These are phyloP conservation scores for Trichoderma atroviride DNA, from an alignment of 2,329 filamentous ascomycete species.

Conservation along the genomic window DNA sequence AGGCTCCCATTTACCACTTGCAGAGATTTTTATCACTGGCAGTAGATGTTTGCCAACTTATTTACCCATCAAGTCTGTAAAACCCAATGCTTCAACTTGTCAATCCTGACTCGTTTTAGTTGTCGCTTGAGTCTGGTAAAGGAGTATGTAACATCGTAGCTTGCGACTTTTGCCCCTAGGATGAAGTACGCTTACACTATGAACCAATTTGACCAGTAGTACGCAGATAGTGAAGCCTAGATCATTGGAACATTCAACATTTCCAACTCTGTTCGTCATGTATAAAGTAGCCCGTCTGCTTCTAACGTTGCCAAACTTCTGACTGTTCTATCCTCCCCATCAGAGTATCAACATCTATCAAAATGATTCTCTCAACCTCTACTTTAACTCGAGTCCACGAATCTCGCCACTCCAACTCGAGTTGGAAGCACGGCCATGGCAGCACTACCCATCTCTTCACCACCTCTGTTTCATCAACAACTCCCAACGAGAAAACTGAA, in stretches of 20 bases:
- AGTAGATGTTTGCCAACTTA: background rate
- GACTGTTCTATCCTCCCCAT: too few relatives aligned
- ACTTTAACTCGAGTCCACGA: background rate
- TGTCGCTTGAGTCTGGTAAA: background rate
- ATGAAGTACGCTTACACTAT: too few relatives aligned
- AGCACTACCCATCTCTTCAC: conserved; percentile 54
- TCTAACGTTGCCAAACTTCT: too few relatives aligned
- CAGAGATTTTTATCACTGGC: too few relatives aligned
- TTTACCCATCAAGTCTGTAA: background rate
- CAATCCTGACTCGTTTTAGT: background rate
- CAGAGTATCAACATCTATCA: too few relatives aligned
- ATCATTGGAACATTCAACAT: too few relatives aligned
- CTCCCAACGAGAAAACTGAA: conserved; percentile 29
- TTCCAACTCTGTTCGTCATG: too few relatives aligned
- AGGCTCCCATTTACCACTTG: too few relatives aligned
- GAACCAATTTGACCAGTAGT: too few relatives aligned
- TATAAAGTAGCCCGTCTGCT: too few relatives aligned
- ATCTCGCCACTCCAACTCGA: conserved; percentile 45
- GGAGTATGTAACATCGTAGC: background rate
- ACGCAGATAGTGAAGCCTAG: too few relatives aligned
- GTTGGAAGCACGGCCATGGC: conserved; percentile 68
- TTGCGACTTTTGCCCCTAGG: background rate
- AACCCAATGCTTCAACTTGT: background rate
- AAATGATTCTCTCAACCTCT: too few relatives aligned
- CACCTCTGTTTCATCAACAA: conserved; percentile 1